phyloP scores from a whole-genome alignment of 1,139 yeast species.

The Nakaseomyces sp. region DNA sequence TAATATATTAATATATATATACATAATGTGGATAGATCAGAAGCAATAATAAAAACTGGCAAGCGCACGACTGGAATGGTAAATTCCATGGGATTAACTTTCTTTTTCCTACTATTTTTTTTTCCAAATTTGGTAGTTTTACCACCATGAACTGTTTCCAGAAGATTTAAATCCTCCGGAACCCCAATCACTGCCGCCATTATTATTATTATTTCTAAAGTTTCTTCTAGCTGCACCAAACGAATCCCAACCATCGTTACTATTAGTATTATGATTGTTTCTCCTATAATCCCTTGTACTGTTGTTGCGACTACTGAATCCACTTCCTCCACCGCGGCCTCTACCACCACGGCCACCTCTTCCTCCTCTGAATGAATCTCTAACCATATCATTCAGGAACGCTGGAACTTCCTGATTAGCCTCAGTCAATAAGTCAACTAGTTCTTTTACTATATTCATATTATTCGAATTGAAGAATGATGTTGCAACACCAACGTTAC shows the following conservation, averaged over 20 bases:
- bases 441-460: conserved; percentile 77
- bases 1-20: neutral
- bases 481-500: conserved; percentile 94
- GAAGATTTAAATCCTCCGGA: conserved; percentile 10
- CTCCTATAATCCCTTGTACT: conserved; percentile 50
- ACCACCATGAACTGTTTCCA: conserved; percentile 22
- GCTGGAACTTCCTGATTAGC: conserved; percentile 96
- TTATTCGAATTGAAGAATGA: conserved; percentile 95
- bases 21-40: too few species aligned
- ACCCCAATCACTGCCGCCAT: conserved; percentile 7
- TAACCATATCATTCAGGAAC: conserved; percentile 67
- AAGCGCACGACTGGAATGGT: too few species aligned
- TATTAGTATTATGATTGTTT: conserved; percentile 13
- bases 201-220: conserved; percentile 14
- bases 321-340: conserved; percentile 13
- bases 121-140: too few species aligned
- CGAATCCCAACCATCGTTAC: conserved; percentile 23
- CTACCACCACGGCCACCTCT: conserved; percentile 38
- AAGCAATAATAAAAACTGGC: too few species aligned
- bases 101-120: too few species aligned
- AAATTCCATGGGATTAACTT: too few species aligned
- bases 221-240: conserved; percentile 28
- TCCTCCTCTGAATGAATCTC: conserved; percentile 62
- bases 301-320: conserved; percentile 18
- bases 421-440: conserved; percentile 77